Evolutionary conservation across 805 yeast genomes (phyloP), one percentile per base, ranked within the genome.

Genomic region (Zygotorulaspora danielsina): DNA sequence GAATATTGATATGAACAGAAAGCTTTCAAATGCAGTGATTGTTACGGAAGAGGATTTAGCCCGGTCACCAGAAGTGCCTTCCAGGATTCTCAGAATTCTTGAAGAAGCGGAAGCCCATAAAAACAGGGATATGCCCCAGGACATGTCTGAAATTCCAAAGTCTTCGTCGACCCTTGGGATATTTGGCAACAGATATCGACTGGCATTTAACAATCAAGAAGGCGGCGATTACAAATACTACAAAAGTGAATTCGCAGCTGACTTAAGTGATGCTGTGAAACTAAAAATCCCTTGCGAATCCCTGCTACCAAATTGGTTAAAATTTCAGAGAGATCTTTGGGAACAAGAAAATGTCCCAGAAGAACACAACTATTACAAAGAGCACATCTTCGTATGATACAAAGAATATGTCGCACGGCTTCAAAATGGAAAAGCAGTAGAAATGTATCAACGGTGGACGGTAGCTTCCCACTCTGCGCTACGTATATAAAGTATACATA

Each of bases 281-380:
- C 54, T 78, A 38, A 66, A 65, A 36, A 68, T 84, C 5, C 95
- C 95, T 0, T 65, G 71, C 6, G 87, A 79, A 36, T 61, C 68
- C 9, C 66, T 71, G 28, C 66, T 87, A n/a, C 95, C 95, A 0
- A 65, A 57, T 1, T 87, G 96, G 96, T 84, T 85, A 51, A 66
- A 66, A 15, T 59, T 64, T 20, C 84, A 83, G 42, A 60, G 89
- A 42, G 73, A 78, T 44, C 54, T 66, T 38, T 84, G 90, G 94
- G 88, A 82, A 49, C 62, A 59, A 33, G 70, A 59, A 36, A 63
- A 59, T 36, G 63, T 52, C 2, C 56, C 55, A 5, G 61, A 56
- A 36, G 59, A 57, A n/a, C 61, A 58, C 44, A 54, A 54, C 32
- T 59, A 57, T 27, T 60, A 61, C 45, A 54, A 55, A 39, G 67